Base-by-base conservation (phyloP, 2,329 filamentous ascomycete genomes). In the Diaporthe batatas region DNA sequence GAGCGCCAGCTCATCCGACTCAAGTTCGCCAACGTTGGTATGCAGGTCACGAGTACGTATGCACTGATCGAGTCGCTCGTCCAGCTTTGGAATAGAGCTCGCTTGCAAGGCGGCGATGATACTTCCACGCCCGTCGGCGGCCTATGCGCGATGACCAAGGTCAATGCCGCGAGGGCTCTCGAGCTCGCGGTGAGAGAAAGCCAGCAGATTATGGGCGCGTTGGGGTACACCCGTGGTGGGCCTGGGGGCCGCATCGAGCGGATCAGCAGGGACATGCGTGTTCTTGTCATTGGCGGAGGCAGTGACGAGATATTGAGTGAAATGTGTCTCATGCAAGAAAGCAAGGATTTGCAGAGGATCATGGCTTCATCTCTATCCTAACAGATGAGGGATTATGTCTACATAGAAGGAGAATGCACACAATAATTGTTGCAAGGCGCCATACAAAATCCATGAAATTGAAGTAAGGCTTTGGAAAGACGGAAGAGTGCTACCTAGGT, bases 301-400 rank as follows among this genome's bases (percentile, higher is more conserved):
- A 85, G 84, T 72, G 85, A 86, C 71, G 85, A 86, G 75, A 86
- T 86, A 73, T 79, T 86, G 64, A 81, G 81, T 0, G 84, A 86
- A 12, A 51, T 65, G 62, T 65, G 62, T 21, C 62, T 65, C 6
- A 65, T 65, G 62, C 62, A 65, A 29, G 44, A 65, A 23, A 51
- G 44, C 21, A 65, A 65, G 32, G 62, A 65, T 16, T 25, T 65
- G 29, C 44, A 65, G 21, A 65, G n/a, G n/a, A 51, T 65, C 5
- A 49, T 51, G 42, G 12, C 44, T 51, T 65, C 18, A 4, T 18
- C 29, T 36, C 6, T 18, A 23, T 36, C 21, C n/a, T 64, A 21
- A 42, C 8, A 32, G 25, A 10, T 21, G 18, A 64, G 14, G 10
- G 6, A 29, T 18, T 12, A 3, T 8, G 18, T 49, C 5, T 14